Evolutionary conservation across 1,284 basidiomycete genomes (phyloP).

Genomic region (Calocybe gambosa): DNA sequence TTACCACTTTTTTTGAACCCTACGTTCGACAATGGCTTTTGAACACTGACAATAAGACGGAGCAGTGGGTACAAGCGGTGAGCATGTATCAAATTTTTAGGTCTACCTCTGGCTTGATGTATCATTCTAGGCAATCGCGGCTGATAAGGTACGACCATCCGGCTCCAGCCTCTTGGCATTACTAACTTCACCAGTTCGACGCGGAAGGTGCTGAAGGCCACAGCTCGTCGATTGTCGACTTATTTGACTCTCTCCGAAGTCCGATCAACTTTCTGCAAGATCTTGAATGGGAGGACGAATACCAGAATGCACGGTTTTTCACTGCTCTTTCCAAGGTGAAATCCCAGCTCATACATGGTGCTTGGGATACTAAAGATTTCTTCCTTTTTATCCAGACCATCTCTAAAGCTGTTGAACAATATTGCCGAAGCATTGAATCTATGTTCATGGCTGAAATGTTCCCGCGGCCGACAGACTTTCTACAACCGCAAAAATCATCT

Average conservation of each 20-base stretch:
- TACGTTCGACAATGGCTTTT: constrained; percentile 88
- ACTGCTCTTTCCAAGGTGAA: constrained; percentile 79
- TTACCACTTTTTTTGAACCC: constrained; percentile 78
- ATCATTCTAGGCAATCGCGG: constrained; percentile 64
- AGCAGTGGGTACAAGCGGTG: constrained; percentile 90
- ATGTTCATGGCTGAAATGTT: constrained; percentile 95
- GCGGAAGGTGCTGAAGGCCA: constrained; percentile 81
- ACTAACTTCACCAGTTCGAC: constrained; percentile 64
- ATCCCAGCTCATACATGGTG: not conserved
- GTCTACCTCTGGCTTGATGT: not conserved
- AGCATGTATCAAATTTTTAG: constrained; percentile 24
- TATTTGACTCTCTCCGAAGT: constrained; percentile 91
- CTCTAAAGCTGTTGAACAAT: constrained; percentile 88
- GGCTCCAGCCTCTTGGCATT: too few species aligned
- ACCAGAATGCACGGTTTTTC: constrained; percentile 86
- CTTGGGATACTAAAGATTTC: not conserved
- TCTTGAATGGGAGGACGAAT: constrained; percentile 88
- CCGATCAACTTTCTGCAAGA: constrained; percentile 86
- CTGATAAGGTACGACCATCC: constrained; percentile 70
- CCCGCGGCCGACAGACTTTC: constrained; percentile 68
- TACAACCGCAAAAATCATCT: constrained; percentile 79
- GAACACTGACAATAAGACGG: constrained; percentile 88
- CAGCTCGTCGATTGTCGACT: constrained; percentile 93
- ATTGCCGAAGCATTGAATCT: constrained; percentile 83
- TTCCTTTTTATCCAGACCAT: constrained; percentile 65